Evolutionary conservation across 441 rosid species (phyloP), one percentile per base, ranked within the genome.

Genomic region (Arabidopsis lyrata): DNA sequence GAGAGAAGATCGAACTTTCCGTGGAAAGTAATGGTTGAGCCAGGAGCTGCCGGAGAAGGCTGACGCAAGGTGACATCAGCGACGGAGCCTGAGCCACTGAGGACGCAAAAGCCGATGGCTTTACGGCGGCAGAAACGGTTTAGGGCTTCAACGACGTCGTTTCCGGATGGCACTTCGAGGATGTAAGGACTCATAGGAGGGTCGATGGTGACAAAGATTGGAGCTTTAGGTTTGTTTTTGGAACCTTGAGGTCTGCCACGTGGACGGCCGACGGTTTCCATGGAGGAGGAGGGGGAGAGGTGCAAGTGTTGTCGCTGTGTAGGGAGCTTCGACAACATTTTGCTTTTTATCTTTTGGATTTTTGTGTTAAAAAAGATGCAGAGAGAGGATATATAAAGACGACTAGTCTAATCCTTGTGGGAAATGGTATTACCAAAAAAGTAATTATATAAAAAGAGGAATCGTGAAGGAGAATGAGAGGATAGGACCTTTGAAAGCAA

Each of bases 171-270:
- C 18, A 93, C 80, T 79, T 93, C 92, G 18, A 93, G 88, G 78
- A 93, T 87, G 81, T 86, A 89, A 36, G 98, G 94, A 39, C 87
- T 86, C 98, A 93, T 93, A 29, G 83, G 68, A 2, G 94, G 88
- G 64, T 38, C 88, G 0, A 78, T 78, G 5, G 93, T 82, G 5
- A 86, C 74, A 15, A 83, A 24, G 38, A 89, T 83, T 0, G 93
- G 91, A 1, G 93, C 88, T 42, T 81, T 90, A 0, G 95, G 92
- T 74, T 85, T 93, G 83, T 92, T 90, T 50, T 86, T 92, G 24
- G 98, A 92, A 2, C 98, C 98, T 0, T 90, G 95, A 0, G 98
- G 98, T 9, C 98, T 81, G 55, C 98, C 98, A 14, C 98, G 78
- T 0, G 95, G 92, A 13, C 96, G 86, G 8, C 91, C 89, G 39